Percentiles rank a stretch among this genome's conserved stretches.
Conservation (phyloP, 225 moss, liverwort and hornwort genomes). For the Pseudisothecium myosuroides region DNA sequence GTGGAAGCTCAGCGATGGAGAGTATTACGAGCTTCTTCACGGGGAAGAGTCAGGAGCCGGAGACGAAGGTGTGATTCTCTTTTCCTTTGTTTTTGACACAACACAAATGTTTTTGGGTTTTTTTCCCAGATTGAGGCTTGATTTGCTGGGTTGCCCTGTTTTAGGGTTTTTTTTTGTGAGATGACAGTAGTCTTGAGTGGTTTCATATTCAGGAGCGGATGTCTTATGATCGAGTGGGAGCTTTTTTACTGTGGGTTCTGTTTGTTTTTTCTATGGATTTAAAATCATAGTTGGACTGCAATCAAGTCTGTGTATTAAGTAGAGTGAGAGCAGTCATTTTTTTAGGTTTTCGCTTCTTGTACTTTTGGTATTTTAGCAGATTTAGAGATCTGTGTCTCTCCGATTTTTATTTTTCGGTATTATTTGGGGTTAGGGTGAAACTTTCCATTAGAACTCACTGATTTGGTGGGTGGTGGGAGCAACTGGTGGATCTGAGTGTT, state of each 20-base stretch:
- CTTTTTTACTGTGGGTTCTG: neutral
- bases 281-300: neutral
- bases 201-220: neutral
- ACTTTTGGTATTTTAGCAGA: neutral
- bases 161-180: neutral
- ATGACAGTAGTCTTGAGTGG: neutral
- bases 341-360: neutral
- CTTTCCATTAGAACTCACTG: neutral
- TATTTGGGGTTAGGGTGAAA: neutral
- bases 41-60: constrained; percentile 18
- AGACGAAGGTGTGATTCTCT: neutral
- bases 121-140: neutral
- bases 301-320: neutral
- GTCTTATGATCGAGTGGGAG: neutral
- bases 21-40: constrained; percentile 21
- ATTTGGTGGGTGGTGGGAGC: neutral
- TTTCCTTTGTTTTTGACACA: neutral
- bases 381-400: neutral
- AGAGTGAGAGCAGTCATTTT: neutral
- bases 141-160: neutral
- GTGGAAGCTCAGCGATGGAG: constrained; percentile 3
- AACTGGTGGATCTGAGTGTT: neutral
- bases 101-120: neutral
- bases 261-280: neutral
- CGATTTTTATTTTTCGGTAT: neutral